A percentile compares a stretch with the other conserved stretches of the same genome.
Evolutionary conservation across 768 basidiomycete genomes (phyloP).

Genomic region (Lentinula aciculospora): DNA sequence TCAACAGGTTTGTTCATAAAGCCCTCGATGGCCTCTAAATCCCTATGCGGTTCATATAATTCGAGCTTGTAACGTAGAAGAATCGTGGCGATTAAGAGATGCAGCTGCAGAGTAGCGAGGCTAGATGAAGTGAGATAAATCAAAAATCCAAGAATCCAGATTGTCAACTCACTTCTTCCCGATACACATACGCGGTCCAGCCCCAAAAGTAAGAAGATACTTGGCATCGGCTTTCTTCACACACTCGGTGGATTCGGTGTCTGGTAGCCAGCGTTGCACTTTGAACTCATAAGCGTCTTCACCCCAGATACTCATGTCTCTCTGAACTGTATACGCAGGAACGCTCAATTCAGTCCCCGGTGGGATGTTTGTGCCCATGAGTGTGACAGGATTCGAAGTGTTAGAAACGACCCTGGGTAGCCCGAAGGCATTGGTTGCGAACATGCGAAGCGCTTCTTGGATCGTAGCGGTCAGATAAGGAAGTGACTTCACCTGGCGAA

Average conservation of each 20-base stretch:
- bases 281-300: constrained; percentile 2
- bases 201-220: constrained; percentile 9
- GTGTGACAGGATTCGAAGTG: background rate
- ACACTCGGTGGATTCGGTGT: background rate
- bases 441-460: constrained; percentile 3
- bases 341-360: constrained; percentile 1
- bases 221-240: constrained; percentile 5
- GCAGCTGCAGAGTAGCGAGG: constrained; percentile 8
- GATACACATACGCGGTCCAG: constrained; percentile 9
- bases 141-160: background rate
- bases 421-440: constrained; percentile 1
- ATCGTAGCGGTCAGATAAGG: constrained; percentile 1
- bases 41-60: constrained; percentile 2
- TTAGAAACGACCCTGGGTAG: background rate
- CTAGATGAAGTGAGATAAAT: background rate
- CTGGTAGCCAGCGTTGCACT: background rate
- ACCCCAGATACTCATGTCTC: background rate
- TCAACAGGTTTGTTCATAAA: constrained; percentile 10
- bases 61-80: constrained; percentile 7
- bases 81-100: constrained; percentile 5
- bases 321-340: constrained; percentile 3
- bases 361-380: background rate
- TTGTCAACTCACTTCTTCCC: constrained; percentile 8
- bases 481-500: background rate
- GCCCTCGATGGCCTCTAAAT: constrained; percentile 6